Conservation (phyloP, 108 stramenopile species). For the Asterionellopsis glacialis region DNA sequence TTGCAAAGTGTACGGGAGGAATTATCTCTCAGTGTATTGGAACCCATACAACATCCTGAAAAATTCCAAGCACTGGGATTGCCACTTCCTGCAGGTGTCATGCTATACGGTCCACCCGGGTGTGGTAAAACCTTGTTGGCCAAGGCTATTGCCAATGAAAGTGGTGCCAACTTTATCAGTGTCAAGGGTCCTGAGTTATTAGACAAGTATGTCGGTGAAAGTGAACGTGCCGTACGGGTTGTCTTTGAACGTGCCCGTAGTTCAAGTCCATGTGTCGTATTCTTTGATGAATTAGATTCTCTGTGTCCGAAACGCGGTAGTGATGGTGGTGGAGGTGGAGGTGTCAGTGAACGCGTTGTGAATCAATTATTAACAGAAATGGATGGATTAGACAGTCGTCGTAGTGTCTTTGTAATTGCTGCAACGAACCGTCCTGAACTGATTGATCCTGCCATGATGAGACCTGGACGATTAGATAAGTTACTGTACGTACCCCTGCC, state of each 20-base stretch:
- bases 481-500: slow-evolving; percentile 91
- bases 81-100: slow-evolving; percentile 88
- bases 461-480: slow-evolving; percentile 95
- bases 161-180: slow-evolving; percentile 97
- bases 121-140: slow-evolving; percentile 98
- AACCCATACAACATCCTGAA: slow-evolving; percentile 96
- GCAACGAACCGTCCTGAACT: slow-evolving; percentile 95
- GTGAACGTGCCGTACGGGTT: slow-evolving; percentile 91
- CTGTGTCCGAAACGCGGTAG: slow-evolving; percentile 90
- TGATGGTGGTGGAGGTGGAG: slow-evolving; percentile 90
- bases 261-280: slow-evolving; percentile 95
- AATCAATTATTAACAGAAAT: slow-evolving; percentile 98
- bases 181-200: slow-evolving; percentile 93
- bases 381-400: slow-evolving; percentile 94
- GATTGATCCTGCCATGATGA: slow-evolving; percentile 93
- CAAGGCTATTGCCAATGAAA: slow-evolving; percentile 98
- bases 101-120: slow-evolving; percentile 96
- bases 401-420: slow-evolving; percentile 93
- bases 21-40: slow-evolving; percentile 85
- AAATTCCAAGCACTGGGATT: slow-evolving; percentile 77
- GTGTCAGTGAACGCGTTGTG: slow-evolving; percentile 93
- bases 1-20: slow-evolving; percentile 89
- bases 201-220: slow-evolving; percentile 96
- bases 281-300: slow-evolving; percentile 99
- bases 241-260: slow-evolving; percentile 87